phyloP scores from a whole-genome alignment of 2,329 filamentous ascomycete genomes.

The Aureobasidium mangrovei region DNA sequence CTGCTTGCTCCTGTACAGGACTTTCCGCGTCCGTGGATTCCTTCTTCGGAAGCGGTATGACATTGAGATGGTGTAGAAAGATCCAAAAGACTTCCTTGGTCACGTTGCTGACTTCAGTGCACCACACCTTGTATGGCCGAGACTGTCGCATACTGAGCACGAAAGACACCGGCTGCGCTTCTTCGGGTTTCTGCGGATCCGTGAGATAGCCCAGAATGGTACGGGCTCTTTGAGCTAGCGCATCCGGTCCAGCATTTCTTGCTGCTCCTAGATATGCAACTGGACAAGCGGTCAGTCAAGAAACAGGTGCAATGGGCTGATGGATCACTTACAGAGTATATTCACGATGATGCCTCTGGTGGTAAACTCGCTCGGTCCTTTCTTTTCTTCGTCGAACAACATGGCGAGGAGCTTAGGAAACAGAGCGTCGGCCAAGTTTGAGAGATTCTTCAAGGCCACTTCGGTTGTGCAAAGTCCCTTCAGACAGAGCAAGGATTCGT shows the following conservation, averaged over 20 bases:
- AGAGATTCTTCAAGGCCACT: constrained; percentile 70
- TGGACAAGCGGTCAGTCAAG: constrained; percentile 14
- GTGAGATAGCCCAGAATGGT: constrained; percentile 72
- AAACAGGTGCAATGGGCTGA: background rate
- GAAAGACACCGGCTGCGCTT: constrained; percentile 70
- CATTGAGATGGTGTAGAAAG: constrained; percentile 88
- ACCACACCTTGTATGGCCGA: constrained; percentile 87
- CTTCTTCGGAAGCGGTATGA: constrained; percentile 55
- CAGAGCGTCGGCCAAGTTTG: constrained; percentile 67
- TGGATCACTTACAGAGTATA: constrained; percentile 50
- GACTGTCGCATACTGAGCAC: constrained; percentile 82
- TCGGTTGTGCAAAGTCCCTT: constrained; percentile 93
- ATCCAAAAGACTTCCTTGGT: constrained; percentile 99
- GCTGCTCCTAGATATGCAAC: constrained; percentile 74
- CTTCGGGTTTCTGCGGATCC: constrained; percentile 68
- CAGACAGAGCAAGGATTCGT: constrained; percentile 84
- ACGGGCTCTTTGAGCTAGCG: constrained; percentile 52
- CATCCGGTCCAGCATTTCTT: constrained; percentile 32
- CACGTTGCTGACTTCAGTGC: constrained; percentile 82
- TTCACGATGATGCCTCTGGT: constrained; percentile 86
- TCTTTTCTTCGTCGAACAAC: constrained; percentile 96
- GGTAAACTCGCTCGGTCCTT: constrained; percentile 92
- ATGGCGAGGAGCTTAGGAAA: constrained; percentile 81
- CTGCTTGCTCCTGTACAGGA: background rate
- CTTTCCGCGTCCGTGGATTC: background rate